Evolutionary conservation across 2,329 filamentous ascomycete genomes (phyloP), one percentile per base, ranked within the genome.

Genomic region (Chaetothyriales sp.): DNA sequence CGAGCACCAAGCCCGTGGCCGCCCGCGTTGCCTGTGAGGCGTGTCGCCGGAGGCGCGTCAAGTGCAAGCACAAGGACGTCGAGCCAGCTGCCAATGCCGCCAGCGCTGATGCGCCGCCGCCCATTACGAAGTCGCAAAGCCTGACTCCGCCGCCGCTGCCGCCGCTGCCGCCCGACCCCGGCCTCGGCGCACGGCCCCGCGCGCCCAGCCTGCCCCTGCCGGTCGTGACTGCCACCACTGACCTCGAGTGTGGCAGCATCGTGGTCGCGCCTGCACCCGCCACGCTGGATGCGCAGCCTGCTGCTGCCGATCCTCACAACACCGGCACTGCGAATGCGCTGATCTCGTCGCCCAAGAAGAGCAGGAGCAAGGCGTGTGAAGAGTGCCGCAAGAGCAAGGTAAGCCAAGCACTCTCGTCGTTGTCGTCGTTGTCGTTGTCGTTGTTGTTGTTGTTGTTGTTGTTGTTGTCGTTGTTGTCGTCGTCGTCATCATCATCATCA

Each of bases 381-480:
- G 79, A 82, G 59, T 83, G 80, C 65, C 75, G 80, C 46, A 82
- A 81, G 64, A 82, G 78, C 72, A 83, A 83, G 73, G 80, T 81
- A 63, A 65, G 74, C 66, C 43, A 33, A 48, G 5, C 20, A 44
- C 2, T 13, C 15, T 20, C 19, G n/a, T 20, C 1, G 22, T 25
- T 25, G 3, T 25, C 6, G 3, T 25, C 22, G 3, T 25, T 6
- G 3, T 25, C 6, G 3, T 25, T 25, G 3, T 25, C 22, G 3
- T 25, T 25, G 3, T 43, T 10, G 29, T 25, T 25, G 3, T 25
- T 6, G 3, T 25, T 25, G 3, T 25, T 6, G 3, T 25, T 25
- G 3, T 25, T 6, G 3, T 25, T 25, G 3, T 25, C 22, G 3
- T 25, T 25, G 3, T 25, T 6, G 3, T 25, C 6, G 3, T 25